Percentiles rank a stretch among this genome's conserved stretches.
These are phyloP conservation scores for Flammula alnicola DNA, from an alignment of 1,284 basidiomycete genomes.

Conservation along the genomic window DNA sequence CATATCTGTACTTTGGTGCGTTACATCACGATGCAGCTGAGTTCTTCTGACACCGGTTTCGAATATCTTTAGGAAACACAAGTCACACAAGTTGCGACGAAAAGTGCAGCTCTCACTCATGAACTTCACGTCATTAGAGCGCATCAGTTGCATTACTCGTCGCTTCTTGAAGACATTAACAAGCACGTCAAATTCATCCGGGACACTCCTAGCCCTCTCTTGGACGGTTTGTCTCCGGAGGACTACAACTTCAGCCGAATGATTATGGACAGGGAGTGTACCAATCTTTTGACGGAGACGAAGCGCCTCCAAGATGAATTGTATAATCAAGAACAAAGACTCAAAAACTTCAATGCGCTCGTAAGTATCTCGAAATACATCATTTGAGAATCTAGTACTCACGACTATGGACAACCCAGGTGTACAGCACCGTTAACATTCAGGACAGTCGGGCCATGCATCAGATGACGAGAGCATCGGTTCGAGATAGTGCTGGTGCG, in stretches of 20 bases:
- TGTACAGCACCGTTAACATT: conserved; percentile 55
- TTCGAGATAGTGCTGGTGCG: conserved; percentile 50
- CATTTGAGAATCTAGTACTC: neutral
- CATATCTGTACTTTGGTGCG: conserved; percentile 52
- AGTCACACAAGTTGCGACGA: conserved; percentile 40
- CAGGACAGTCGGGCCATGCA: conserved; percentile 52
- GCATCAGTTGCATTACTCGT: conserved; percentile 48
- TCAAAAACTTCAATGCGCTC: conserved; percentile 59
- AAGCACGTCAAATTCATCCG: conserved; percentile 46
- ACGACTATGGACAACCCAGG: conserved; percentile 35
- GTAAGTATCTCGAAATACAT: conserved; percentile 40
- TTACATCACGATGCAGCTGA: conserved; percentile 1
- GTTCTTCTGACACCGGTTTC: too few relatives aligned
- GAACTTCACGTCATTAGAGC: conserved; percentile 49
- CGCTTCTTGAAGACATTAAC: conserved; percentile 46
- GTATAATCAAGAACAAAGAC: conserved; percentile 48
- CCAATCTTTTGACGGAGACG: conserved; percentile 48
- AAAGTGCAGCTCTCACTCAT: conserved; percentile 39
- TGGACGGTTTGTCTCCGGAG: conserved; percentile 30
- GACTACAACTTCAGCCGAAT: conserved; percentile 20
- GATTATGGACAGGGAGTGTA: conserved; percentile 48
- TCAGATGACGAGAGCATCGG: conserved; percentile 49
- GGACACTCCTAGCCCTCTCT: conserved; percentile 49
- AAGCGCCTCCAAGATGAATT: conserved; percentile 47
- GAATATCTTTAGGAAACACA: conserved; percentile 43